phyloP scores from a whole-genome alignment of 75 land plant genomes.

The Chamaecyparis obtusa region DNA sequence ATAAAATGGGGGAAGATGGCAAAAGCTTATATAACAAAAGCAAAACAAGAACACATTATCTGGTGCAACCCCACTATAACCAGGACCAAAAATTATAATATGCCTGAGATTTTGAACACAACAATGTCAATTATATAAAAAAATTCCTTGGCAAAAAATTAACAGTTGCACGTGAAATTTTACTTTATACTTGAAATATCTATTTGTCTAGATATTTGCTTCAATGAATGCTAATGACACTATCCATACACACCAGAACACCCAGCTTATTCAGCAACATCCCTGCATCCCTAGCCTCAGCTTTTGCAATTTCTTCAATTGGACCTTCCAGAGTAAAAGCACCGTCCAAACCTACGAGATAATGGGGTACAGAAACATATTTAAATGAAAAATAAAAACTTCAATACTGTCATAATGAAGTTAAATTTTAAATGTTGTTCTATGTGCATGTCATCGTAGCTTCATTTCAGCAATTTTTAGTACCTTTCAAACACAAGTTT shows the following conservation, averaged over 20 bases:
- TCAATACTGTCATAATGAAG: background rate
- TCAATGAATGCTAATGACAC: conserved; percentile 3
- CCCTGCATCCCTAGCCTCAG: conserved; percentile 80
- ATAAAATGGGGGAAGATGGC: background rate
- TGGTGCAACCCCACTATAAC: background rate
- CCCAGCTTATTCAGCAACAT: conserved; percentile 53
- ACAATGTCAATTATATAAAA: background rate
- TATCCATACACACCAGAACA: conserved; percentile 41
- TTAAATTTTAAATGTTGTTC: background rate
- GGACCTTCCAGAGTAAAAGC: conserved; percentile 50
- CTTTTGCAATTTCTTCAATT: conserved; percentile 75
- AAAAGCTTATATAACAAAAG: background rate
- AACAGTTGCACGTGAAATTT: background rate
- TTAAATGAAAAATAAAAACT: background rate
- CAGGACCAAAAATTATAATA: background rate
- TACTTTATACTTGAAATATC: background rate
- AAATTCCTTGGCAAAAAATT: background rate
- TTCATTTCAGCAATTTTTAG: background rate
- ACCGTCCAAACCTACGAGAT: conserved; percentile 44
- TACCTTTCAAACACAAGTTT: background rate
- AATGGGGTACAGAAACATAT: background rate
- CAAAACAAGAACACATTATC: background rate
- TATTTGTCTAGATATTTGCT: background rate
- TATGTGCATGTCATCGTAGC: background rate
- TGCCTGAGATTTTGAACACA: background rate